phyloP scores from a whole-genome alignment of 31 red algal species.

The Odonthalia washingtoniensis region DNA sequence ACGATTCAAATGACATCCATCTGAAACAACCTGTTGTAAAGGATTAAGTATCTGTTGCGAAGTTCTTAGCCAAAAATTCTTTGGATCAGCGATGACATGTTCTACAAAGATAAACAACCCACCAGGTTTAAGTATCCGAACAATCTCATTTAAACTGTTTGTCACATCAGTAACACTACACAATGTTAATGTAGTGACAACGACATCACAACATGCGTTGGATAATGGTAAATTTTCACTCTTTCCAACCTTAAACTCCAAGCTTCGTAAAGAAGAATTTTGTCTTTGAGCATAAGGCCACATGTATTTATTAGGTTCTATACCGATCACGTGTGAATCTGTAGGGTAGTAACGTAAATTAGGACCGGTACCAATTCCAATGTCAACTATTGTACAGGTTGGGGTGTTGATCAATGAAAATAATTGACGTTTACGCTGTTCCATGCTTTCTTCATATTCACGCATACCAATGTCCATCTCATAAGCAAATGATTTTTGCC shows the following conservation, averaged over 20 bases:
- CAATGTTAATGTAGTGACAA: conserved; percentile 77
- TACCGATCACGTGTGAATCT: conserved; percentile 46
- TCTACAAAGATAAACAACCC: conserved; percentile 76
- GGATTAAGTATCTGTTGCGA: conserved; percentile 66
- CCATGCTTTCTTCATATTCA: conserved; percentile 62
- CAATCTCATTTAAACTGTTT: conserved; percentile 48
- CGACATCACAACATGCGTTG: conserved; percentile 69
- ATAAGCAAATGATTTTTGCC: conserved; percentile 54
- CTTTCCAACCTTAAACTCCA: conserved; percentile 43
- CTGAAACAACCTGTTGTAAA: conserved; percentile 51
- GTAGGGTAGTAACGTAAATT: conserved; percentile 65
- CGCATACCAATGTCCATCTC: conserved; percentile 77
- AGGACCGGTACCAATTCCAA: conserved; percentile 81
- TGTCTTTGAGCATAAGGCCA: conserved; percentile 44
- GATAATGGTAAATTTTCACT: conserved; percentile 48
- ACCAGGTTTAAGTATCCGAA: conserved; percentile 72
- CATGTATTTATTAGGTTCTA: conserved; percentile 86
- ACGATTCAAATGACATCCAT: conserved; percentile 82
- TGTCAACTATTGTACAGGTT: conserved; percentile 47
- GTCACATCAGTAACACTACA: conserved; percentile 74
- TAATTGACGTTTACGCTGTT: conserved; percentile 42
- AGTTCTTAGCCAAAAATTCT: conserved; percentile 21
- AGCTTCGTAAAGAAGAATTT: background rate
- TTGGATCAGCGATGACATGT: conserved; percentile 59
- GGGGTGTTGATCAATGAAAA: conserved; percentile 42